Base-by-base conservation (phyloP, 1,139 yeast genomes). In the Kurtzmaniella quercitrusa region DNA sequence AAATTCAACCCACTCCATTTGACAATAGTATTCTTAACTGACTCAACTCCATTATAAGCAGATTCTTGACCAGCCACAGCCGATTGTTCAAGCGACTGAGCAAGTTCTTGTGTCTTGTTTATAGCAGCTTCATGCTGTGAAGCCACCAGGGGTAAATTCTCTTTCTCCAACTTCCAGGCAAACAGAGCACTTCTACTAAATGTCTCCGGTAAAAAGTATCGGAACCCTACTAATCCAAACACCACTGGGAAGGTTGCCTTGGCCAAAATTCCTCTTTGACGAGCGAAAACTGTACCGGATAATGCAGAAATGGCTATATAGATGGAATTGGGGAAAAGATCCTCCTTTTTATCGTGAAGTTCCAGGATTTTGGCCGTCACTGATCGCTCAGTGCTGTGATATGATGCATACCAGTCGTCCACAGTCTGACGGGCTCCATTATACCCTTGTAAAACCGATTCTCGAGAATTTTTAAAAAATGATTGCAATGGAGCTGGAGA, bases 251-350 rank as follows among this genome's bases (percentile, higher is more conserved):
- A 71, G 1, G 79, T 50, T 3, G 76, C 66, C 55, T 84, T 81
- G 14, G 87, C 61, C 3, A 84, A 43, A 12, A 85, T 48, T 40
- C 81, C 79, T 48, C 88, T 76, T 55, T 82, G 82, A 58, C 96
- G 88, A 2, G 95, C 81, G 42, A 86, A 60, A 41, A 93, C 82
- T 25, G 88, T 79, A 43, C 97, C 98, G 3, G 94, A 70, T 54
- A 91, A 75, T 2, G 82, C 75, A n/a, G 91, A 93, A 37, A 90
- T 79, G 11, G 80, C 58, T 23, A 88, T 73, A 57, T 87, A 90
- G 23, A 88, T 66, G 4, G 84, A 66, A 47, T 88, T 89, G 10
- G 97, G 95, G 40, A 86, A 69, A 43, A 91, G 65, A 48, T 82
- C 87, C 63, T 90, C 98, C 42, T 77, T 69, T 51, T 75, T 81